A percentile compares a stretch with the other conserved stretches of the same genome.
Conservation (phyloP, 1,139 yeast genomes). For the Hyphopichia khmerensis region DNA sequence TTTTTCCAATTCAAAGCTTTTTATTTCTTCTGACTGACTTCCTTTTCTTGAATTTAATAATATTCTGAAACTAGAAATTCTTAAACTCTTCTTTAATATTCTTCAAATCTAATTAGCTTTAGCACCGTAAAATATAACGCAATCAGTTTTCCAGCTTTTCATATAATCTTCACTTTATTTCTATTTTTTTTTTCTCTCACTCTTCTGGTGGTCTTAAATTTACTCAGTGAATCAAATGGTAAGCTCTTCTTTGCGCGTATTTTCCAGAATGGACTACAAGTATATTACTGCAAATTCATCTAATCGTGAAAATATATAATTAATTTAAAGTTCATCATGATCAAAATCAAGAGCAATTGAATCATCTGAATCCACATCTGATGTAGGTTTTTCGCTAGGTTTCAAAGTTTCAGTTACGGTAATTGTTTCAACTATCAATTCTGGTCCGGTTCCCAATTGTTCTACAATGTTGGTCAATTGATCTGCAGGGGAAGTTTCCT, state of each 20-base stretch:
- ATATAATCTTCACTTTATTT: neutral
- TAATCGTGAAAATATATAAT: neutral
- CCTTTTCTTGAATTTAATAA: neutral
- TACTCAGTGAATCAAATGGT: no score
- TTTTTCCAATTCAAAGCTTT: neutral
- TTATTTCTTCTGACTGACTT: neutral
- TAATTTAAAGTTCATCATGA: conserved; percentile 5
- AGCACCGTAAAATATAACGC: no score
- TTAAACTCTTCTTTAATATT: no score
- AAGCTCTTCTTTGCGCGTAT: neutral
- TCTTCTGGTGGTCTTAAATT: neutral
- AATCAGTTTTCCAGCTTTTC: neutral
- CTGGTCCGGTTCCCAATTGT: neutral
- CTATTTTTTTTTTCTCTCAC: neutral
- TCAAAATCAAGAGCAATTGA: neutral
- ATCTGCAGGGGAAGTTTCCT: neutral
- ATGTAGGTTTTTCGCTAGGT: neutral
- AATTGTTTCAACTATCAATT: neutral
- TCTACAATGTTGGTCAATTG: neutral
- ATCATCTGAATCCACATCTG: neutral
- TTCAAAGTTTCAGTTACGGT: neutral
- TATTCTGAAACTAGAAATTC: no score
- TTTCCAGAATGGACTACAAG: neutral
- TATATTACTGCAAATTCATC: neutral
- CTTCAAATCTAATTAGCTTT: no score